These are phyloP conservation scores for Glycine tomentella DNA, from an alignment of 306 rosid species.

Conservation along the genomic window DNA sequence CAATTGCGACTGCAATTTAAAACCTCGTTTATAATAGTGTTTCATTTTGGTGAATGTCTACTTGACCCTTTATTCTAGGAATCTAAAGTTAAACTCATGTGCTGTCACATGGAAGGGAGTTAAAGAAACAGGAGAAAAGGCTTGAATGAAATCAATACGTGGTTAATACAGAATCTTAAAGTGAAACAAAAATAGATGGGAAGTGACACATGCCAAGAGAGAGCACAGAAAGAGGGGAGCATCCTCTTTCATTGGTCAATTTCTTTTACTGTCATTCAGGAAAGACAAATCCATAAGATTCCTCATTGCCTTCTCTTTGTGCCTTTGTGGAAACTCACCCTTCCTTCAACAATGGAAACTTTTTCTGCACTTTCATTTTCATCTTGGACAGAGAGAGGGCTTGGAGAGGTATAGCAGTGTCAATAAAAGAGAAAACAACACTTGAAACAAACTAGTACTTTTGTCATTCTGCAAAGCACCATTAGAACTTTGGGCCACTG, in stretches of 20 bases:
- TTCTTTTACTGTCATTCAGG: slow-evolving; percentile 58
- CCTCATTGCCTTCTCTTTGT: slow-evolving; percentile 64
- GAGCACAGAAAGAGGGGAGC: slow-evolving; percentile 63
- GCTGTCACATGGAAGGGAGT: slow-evolving; percentile 58
- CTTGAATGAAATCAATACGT: slow-evolving; percentile 51
- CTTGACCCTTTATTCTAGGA: slow-evolving; percentile 41
- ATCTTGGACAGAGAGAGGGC: slow-evolving; percentile 45
- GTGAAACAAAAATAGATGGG: slow-evolving; percentile 52
- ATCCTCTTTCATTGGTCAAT: slow-evolving; percentile 58
- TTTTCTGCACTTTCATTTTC: slow-evolving; percentile 77
- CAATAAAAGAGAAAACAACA: slow-evolving; percentile 76
- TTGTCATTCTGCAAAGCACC: slow-evolving; percentile 55
- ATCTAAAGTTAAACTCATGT: slow-evolving; percentile 44
- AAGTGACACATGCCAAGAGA: slow-evolving; percentile 44
- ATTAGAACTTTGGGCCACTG: slow-evolving; percentile 58
- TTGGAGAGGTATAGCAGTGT: slow-evolving; percentile 45
- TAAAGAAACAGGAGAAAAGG: slow-evolving; percentile 35
- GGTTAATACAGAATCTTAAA: slow-evolving; percentile 47
- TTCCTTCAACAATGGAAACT: slow-evolving; percentile 46
- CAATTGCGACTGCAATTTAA: background rate
- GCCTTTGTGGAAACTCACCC: slow-evolving; percentile 58
- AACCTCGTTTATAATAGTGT: background rate
- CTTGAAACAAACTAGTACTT: slow-evolving; percentile 70
- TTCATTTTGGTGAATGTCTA: slow-evolving; percentile 22
- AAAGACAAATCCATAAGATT: slow-evolving; percentile 85